A percentile compares a stretch with the other conserved stretches of the same genome.
Conservation (phyloP, 2,329 filamentous ascomycete genomes). For the Blastomyces gilchristii region DNA sequence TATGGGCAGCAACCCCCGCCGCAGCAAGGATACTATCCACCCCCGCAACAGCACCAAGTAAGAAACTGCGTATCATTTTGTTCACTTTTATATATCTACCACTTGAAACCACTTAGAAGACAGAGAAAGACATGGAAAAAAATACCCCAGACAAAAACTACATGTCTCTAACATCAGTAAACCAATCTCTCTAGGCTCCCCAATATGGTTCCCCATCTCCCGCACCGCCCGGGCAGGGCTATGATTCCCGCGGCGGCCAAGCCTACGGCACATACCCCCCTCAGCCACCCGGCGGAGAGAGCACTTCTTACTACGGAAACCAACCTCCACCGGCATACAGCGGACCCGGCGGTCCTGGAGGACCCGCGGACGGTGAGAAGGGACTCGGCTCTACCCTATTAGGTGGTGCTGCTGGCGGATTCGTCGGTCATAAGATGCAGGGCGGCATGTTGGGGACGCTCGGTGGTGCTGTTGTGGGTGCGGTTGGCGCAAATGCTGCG, state of each 20-base stretch:
- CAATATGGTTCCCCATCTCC: slow-evolving; percentile 5
- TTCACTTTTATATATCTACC: background rate
- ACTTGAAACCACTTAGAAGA: background rate
- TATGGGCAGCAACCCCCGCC: slow-evolving; percentile 13
- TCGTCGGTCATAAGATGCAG: slow-evolving; percentile 28
- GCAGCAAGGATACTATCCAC: slow-evolving; percentile 16
- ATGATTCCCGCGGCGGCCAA: slow-evolving; percentile 22
- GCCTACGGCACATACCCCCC: slow-evolving; percentile 21
- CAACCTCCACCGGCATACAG: slow-evolving; percentile 12
- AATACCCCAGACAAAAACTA: background rate
- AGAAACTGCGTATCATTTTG: slow-evolving; percentile 9
- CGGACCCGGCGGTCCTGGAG: slow-evolving; percentile 10
- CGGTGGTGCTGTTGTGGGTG: slow-evolving; percentile 27
- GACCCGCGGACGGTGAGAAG: slow-evolving; percentile 24
- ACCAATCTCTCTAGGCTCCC: slow-evolving; percentile 12
- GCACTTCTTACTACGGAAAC: slow-evolving; percentile 25
- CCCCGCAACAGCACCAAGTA: slow-evolving; percentile 17
- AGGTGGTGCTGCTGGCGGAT: slow-evolving; percentile 30
- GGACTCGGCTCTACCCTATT: slow-evolving; percentile 29
- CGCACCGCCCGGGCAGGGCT: slow-evolving; percentile 12
- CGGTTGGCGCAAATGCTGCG: slow-evolving; percentile 24
- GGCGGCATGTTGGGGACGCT: slow-evolving; percentile 25
- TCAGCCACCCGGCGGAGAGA: slow-evolving; percentile 24
- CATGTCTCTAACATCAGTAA: background rate
- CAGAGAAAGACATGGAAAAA: background rate